A percentile compares a stretch with the other conserved stretches of the same genome.
Evolutionary conservation across 2,329 filamentous ascomycete genomes (phyloP).

Genomic region (Aspergillus brasiliensis): DNA sequence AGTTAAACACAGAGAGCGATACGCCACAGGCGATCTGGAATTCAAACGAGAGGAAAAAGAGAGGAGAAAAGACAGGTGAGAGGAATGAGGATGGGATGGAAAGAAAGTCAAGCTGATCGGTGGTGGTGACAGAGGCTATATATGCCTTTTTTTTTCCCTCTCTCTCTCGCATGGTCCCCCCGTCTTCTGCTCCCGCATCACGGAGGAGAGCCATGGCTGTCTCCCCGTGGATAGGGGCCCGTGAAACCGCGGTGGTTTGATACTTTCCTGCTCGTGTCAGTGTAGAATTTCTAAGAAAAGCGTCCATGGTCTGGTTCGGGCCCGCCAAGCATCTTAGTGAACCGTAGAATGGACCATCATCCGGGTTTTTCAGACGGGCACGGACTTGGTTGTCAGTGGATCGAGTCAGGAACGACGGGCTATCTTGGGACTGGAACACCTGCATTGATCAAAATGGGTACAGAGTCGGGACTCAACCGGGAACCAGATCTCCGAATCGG

Average conservation of each 20-base stretch:
- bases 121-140: not conserved
- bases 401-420: not conserved
- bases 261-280: not conserved
- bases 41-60: not conserved
- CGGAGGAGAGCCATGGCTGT: not conserved
- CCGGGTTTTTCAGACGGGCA: not conserved
- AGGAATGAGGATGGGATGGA: not conserved
- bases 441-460: not conserved
- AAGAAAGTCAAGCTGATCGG: not conserved
- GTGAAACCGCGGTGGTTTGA: slow-evolving; percentile 1
- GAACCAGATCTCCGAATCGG: not conserved
- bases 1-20: not conserved
- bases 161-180: too few relatives aligned
- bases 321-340: not conserved
- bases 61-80: not conserved
- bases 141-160: not conserved
- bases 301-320: not conserved
- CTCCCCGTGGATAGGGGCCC: not conserved
- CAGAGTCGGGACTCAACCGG: not conserved
- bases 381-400: not conserved
- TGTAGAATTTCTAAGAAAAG: not conserved
- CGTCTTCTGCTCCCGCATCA: not conserved
- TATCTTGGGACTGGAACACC: not conserved
- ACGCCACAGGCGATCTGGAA: not conserved
- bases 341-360: not conserved